phyloP scores from a whole-genome alignment of 768 basidiomycete species.

The Russula vinacea region DNA sequence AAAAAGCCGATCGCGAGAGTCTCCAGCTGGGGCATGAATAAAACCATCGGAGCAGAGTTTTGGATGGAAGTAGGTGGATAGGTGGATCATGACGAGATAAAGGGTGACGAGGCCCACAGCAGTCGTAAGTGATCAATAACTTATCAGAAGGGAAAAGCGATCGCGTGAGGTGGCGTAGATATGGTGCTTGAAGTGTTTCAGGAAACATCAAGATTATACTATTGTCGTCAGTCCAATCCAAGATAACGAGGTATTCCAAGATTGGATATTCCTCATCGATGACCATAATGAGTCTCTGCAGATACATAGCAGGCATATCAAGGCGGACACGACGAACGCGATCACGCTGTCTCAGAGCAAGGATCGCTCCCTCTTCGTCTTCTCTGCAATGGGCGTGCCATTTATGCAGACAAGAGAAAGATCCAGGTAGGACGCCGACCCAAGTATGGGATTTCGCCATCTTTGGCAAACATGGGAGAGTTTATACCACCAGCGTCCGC shows the following conservation, averaged over 20 bases:
- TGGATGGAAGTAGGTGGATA: not conserved
- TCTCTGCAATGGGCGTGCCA: not conserved
- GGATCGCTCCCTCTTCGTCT: not conserved
- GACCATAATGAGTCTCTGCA: not conserved
- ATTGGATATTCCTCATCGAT: not conserved
- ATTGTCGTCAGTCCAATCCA: not conserved
- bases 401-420: not conserved
- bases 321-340: not conserved
- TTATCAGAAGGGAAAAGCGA: not conserved
- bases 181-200: not conserved
- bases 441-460: not conserved
- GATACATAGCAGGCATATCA: not conserved
- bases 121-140: not conserved
- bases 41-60: not conserved
- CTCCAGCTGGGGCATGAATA: not conserved
- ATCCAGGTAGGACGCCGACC: not conserved
- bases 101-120: not conserved
- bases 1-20: not conserved
- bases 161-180: not conserved
- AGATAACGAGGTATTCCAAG: not conserved
- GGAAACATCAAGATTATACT: not conserved
- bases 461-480: not conserved
- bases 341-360: not conserved
- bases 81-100: not conserved
- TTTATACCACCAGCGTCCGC: not conserved